Conservation (phyloP, 2,329 filamentous ascomycete species). For the Sclerotiophoma versabilis region DNA sequence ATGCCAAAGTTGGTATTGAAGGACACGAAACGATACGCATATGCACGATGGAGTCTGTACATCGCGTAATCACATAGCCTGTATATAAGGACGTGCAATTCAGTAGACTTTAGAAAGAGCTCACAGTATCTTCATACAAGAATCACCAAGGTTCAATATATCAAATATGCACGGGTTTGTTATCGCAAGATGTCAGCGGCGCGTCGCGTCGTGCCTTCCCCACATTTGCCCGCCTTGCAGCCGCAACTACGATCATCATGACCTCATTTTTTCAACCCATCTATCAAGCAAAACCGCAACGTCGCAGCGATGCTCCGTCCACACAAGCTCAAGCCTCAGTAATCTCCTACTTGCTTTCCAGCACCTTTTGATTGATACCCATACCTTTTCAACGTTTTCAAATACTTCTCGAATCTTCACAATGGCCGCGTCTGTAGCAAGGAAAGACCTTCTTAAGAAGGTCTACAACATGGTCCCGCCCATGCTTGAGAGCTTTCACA, state of each 20-base stretch:
- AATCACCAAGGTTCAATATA: too few relatives aligned
- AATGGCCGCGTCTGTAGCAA: slow-evolving; percentile 64
- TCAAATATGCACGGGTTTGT: not conserved
- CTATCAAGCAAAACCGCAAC: slow-evolving; percentile 4
- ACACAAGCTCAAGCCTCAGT: not conserved
- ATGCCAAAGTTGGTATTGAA: too few relatives aligned
- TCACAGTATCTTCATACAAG: too few relatives aligned
- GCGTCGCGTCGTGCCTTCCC: slow-evolving; percentile 10
- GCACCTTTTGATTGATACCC: slow-evolving; percentile 12
- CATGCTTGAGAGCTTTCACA: slow-evolving; percentile 95
- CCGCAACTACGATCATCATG: slow-evolving; percentile 11
- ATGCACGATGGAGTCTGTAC: too few relatives aligned
- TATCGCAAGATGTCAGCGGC: slow-evolving; percentile 15
- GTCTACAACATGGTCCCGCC: slow-evolving; percentile 92
- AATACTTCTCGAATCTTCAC: slow-evolving; percentile 9
- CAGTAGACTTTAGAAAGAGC: too few relatives aligned
- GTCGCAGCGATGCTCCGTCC: slow-evolving; percentile 11
- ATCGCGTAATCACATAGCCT: too few relatives aligned
- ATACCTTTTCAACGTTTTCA: not conserved
- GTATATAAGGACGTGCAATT: too few relatives aligned
- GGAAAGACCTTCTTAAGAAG: slow-evolving; percentile 77
- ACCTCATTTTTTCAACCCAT: slow-evolving; percentile 7
- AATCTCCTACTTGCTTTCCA: not conserved
- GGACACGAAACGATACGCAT: too few relatives aligned
- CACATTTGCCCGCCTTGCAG: slow-evolving; percentile 9